Percentiles rank a stretch among this genome's conserved stretches.
phyloP scores from a whole-genome alignment of 495 filamentous ascomycete genomes.

The Trichoderma erinaceum region DNA sequence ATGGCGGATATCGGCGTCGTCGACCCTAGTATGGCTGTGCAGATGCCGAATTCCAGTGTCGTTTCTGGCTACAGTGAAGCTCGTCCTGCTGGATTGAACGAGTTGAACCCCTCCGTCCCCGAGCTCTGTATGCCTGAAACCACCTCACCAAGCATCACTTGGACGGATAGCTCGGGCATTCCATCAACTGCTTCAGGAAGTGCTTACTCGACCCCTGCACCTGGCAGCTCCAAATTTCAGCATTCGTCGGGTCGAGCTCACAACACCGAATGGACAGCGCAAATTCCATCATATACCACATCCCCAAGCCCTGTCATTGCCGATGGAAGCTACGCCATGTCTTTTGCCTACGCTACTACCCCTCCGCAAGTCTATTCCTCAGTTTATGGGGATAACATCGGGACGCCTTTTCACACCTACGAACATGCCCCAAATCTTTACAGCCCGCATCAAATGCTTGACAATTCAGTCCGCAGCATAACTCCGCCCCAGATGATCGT shows the following conservation, averaged over 20 bases:
- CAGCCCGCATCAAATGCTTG: slow-evolving; percentile 21
- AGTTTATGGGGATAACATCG: slow-evolving; percentile 4
- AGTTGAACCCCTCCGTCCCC: slow-evolving; percentile 20
- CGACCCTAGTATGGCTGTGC: not conserved
- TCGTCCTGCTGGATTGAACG: slow-evolving; percentile 10
- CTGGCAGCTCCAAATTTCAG: slow-evolving; percentile 27
- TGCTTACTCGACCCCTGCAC: slow-evolving; percentile 41
- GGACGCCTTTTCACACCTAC: not conserved
- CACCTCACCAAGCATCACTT: not conserved
- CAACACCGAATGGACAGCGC: not conserved
- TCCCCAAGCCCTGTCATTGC: slow-evolving; percentile 6
- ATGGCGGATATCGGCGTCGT: slow-evolving; percentile 9
- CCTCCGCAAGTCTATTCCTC: slow-evolving; percentile 4
- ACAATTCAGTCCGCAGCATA: slow-evolving; percentile 35
- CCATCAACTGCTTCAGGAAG: slow-evolving; percentile 45
- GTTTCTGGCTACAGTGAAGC: not conserved
- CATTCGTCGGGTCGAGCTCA: not conserved
- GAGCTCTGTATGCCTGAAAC: slow-evolving; percentile 21
- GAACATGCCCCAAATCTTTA: not conserved
- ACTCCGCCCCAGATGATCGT: slow-evolving; percentile 33
- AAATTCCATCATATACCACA: not conserved
- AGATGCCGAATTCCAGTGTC: not conserved
- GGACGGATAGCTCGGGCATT: slow-evolving; percentile 38
- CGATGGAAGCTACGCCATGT: not conserved
- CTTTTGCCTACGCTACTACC: not conserved